Base-by-base conservation (phyloP, 2,329 filamentous ascomycete genomes). In the Fusarium sp. region DNA sequence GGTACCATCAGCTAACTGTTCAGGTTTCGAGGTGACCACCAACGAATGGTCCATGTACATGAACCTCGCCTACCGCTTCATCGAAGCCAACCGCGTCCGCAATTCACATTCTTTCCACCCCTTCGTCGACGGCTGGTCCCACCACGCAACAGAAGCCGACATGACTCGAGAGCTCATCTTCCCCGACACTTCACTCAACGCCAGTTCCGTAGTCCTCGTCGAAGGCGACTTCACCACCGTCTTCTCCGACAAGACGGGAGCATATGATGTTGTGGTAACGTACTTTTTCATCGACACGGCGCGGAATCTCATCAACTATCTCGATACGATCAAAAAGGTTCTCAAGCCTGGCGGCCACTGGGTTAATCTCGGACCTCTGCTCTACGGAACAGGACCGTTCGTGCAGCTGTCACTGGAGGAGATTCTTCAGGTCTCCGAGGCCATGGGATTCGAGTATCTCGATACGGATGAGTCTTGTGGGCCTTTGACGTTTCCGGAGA, bases 231-330 rank as follows among this genome's bases (percentile, higher is more conserved):
- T 87, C 60, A 83, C 79, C 0, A 80, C 78, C 1, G 73, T 64
- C 3, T 80, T 80, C 58, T 40, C 44, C 38, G 53, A 67, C 3
- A 35, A 71, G 1, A 45, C 60, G 0, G 65, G 67, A 1, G 46
- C 64, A 5, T 86, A 78, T 68, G 83, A 87, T 49, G 75, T 79
- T 1, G 71, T 87, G 0, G 70, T 85, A 0, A 86, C 85, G 0
- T 79, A 85, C 39, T 87, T 86, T 73, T 87, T 87, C 72, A 86
- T 87, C 61, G 85, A 87, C 65, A 87, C 84, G 0, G 84, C 85
- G 0, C 78, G 83, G 1, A 87, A 87, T 50, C 69, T 86, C 1
- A 76, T 85, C 69, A 73, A 67, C 0, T 87, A 87, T 58, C 75
- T 87, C 6, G 82, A 86, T 32, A 84, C 79, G 0, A 86, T 86